Base-by-base conservation (phyloP, 2,329 filamentous ascomycete species). In the Neonectria sp. region DNA sequence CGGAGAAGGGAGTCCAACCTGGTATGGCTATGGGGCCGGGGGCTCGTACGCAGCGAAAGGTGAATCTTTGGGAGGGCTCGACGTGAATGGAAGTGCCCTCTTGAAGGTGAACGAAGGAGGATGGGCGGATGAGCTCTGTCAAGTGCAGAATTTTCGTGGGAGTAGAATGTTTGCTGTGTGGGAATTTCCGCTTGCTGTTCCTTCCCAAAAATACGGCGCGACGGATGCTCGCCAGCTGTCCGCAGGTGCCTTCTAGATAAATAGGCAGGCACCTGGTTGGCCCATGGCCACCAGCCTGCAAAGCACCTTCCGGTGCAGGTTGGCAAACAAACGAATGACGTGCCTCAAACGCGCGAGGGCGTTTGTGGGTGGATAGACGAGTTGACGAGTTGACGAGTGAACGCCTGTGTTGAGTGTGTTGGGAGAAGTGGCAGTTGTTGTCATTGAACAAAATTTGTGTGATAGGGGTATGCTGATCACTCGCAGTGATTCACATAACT, bases 211-310 rank as follows among this genome's bases (percentile, higher is more conserved):
- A n/a, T 8, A 13, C n/a, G 33, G 24, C 40, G 17, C 17, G 46
- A 12, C 31, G 35, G 13, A 40, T 60, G 60, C 51, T 57, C 48
- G 57, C 35, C 66, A 68, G 57, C 17, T 60, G 59, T 13, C 25
- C 43, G 64, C 65, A 55, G 51, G 48, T 48, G 65, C 25, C 43
- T 8, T 46, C 27, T 24, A 56, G 40, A 40, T 35, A 55, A 60
- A 40, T 37, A 53, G 45, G 53, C 31, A 68, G 60, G 53, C n/a
- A 37, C 31, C 25, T 40, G 24, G 24, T 51, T 21, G 40, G 40
- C 37, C 49, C 40, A 25, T n/a, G 21, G 27, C 48, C n/a, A 21
- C 9, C n/a, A 45, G n/a, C 40, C n/a, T 1, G n/a, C n/a, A 8
- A 40, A 21, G 67, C 55, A 58, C 45, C 57, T 63, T 60, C 57